Percentiles rank a stretch among this genome's conserved stretches.
Conservation (phyloP, 2,329 filamentous ascomycete species). For the Epichloe coenophiala region DNA sequence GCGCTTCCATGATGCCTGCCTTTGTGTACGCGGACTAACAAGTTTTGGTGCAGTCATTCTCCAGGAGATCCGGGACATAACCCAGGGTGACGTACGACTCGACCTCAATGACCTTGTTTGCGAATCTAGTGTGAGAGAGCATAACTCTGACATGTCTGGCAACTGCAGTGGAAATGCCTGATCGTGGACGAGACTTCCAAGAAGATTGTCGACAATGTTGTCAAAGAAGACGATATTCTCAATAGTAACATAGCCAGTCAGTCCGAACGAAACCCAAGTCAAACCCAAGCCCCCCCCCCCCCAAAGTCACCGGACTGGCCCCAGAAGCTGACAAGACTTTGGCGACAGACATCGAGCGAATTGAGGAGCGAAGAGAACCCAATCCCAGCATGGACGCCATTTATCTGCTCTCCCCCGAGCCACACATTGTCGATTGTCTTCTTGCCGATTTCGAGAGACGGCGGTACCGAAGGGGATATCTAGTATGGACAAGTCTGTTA, state of each 20-base stretch:
- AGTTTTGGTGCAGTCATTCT: constrained; percentile 18
- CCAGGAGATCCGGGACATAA: constrained; percentile 56
- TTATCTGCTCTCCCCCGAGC: constrained; percentile 75
- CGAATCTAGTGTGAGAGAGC: too few relatives aligned
- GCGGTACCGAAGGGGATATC: constrained; percentile 63
- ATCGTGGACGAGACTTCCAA: constrained; percentile 75
- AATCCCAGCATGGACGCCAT: constrained; percentile 91
- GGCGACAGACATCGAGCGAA: constrained; percentile 72
- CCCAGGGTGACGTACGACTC: constrained; percentile 59
- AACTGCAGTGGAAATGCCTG: constrained; percentile 80
- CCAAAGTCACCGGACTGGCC: constrained; percentile 5
- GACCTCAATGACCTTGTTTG: neutral
- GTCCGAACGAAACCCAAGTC: constrained; percentile 18
- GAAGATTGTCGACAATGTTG: constrained; percentile 78
- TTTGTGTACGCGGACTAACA: neutral
- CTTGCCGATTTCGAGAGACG: constrained; percentile 81
- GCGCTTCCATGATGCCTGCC: neutral
- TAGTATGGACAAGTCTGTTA: constrained; percentile 76
- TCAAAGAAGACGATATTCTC: constrained; percentile 93
- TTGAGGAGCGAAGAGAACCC: constrained; percentile 70
- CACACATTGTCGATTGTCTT: constrained; percentile 85
- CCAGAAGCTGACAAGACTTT: constrained; percentile 8
- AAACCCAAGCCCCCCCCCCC: neutral
- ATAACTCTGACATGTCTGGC: neutral
- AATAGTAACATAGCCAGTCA: constrained; percentile 91